Base-by-base conservation (phyloP, 129 eudicot genomes). In the Cynara cardunculus region DNA sequence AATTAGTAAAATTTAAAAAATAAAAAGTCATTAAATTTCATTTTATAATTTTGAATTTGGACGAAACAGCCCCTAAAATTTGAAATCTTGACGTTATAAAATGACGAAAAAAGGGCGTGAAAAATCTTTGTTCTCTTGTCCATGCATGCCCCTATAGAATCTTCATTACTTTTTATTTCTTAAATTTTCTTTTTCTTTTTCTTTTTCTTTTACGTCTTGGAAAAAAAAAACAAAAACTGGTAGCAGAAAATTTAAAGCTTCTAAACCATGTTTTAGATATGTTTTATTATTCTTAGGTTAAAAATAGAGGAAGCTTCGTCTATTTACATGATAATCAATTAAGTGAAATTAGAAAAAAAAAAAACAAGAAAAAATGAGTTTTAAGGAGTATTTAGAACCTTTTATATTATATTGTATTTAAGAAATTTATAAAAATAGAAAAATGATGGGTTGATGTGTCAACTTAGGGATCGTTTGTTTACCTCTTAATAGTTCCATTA, bases 71-170 rank as follows among this genome's bases (percentile, higher is more conserved):
- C 77, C 70, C 70, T 12, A 16, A 3, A 8, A 11, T 76, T 77
- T 65, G 73, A 77, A 64, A 21, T 34, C 62, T 31, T 77, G 41
- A 39, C 72, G 80, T 77, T 13, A 2, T 1, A 56, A 77, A 65
- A 62, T 16, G 73, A 65, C 32, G 34, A 19, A 44, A 59, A 72
- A 9, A 22, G 31, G 72, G 64, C 34, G 25, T 6, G 18, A 64
- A 77, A 77, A 31, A 77, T 64, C 34, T 35, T 64, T 34, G 71
- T 34, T 16, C 62, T 65, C 56, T 62, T 73, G 7, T 76, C 21
- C 24, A 76, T 61, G 61, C 32, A 61, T 69, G 80, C 71, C 80
- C 80, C 65, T 76, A 32, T 7, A 61, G 80, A 61, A 61, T 61
- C 71, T 76, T 19, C 27, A 1, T 30, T 31, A 28, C 19, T 8